These are phyloP conservation scores for Pythium pyrilobum DNA, from an alignment of 352 stramenopile species.

Conservation along the genomic window DNA sequence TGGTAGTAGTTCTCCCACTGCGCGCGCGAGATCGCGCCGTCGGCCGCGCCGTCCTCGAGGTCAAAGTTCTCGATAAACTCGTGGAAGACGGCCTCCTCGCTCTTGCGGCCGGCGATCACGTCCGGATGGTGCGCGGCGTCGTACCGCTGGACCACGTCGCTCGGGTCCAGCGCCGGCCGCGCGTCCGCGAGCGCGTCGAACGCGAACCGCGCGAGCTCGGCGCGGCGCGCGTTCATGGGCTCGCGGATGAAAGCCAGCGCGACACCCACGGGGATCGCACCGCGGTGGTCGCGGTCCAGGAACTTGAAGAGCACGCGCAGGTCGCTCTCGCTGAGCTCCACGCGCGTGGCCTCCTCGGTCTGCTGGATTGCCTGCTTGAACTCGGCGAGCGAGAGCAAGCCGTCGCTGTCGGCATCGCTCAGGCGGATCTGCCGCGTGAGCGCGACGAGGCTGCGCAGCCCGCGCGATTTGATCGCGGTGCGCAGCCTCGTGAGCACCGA, in stretches of 20 bases:
- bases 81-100: slow-evolving; percentile 57
- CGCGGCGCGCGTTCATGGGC: slow-evolving; percentile 66
- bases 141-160: slow-evolving; percentile 61
- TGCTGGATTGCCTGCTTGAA: slow-evolving; percentile 67
- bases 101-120: slow-evolving; percentile 53
- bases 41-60: slow-evolving; percentile 25
- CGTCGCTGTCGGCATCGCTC: slow-evolving; percentile 63
- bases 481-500: slow-evolving; percentile 54
- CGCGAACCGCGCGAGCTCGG: slow-evolving; percentile 62
- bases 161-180: slow-evolving; percentile 35
- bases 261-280: slow-evolving; percentile 62
- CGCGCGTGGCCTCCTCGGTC: slow-evolving; percentile 25
- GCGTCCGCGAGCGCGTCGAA: slow-evolving; percentile 31
- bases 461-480: slow-evolving; percentile 38
- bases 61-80: slow-evolving; percentile 80
- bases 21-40: slow-evolving; percentile 31
- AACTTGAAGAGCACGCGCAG: slow-evolving; percentile 66
- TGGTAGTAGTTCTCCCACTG: slow-evolving; percentile 87
- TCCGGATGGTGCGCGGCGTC: slow-evolving; percentile 69
- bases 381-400: slow-evolving; percentile 57
- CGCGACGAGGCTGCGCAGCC: slow-evolving; percentile 54
- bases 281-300: slow-evolving; percentile 74
- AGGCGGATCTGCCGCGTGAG: slow-evolving; percentile 66
- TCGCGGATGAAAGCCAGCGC: slow-evolving; percentile 81
- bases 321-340: slow-evolving; percentile 61